These are phyloP conservation scores for Candida adriatica DNA, from an alignment of 805 yeast genomes.

Conservation along the genomic window DNA sequence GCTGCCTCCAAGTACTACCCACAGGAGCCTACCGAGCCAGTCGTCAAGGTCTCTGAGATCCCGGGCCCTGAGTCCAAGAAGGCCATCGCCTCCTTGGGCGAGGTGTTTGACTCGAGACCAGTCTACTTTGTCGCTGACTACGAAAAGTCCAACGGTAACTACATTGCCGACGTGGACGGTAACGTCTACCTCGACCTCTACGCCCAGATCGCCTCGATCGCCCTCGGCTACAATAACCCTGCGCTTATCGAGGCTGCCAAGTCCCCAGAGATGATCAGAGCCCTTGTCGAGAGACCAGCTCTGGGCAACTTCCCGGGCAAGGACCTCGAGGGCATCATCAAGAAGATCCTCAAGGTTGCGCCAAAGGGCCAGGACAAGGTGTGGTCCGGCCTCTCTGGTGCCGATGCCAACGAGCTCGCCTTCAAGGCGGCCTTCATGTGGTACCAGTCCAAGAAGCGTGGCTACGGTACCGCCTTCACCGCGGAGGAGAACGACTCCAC, in stretches of 20 bases:
- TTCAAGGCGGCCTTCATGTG: conserved; percentile 85
- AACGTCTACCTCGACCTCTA: conserved; percentile 68
- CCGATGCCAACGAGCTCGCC: conserved; percentile 82
- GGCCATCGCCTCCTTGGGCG: conserved; percentile 45
- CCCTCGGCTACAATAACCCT: conserved; percentile 84
- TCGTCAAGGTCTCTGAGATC: conserved; percentile 45
- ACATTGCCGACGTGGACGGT: conserved; percentile 76
- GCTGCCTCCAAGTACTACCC: conserved; percentile 61
- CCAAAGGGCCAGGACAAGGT: conserved; percentile 71
- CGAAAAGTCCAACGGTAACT: conserved; percentile 69
- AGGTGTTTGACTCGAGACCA: conserved; percentile 66
- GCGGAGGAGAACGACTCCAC: conserved; percentile 62
- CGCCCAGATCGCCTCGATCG: conserved; percentile 80
- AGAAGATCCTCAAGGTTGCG: conserved; percentile 49
- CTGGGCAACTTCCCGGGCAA: conserved; percentile 73
- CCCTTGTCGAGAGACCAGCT: conserved; percentile 79
- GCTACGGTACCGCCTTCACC: conserved; percentile 52
- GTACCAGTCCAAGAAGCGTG: conserved; percentile 65
- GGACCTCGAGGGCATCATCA: conserved; percentile 52
- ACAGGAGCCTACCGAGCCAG: conserved; percentile 70
- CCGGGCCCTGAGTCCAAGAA: conserved; percentile 73
- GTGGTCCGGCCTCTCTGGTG: conserved; percentile 80
- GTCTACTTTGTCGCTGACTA: conserved; percentile 74
- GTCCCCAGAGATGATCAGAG: conserved; percentile 63
- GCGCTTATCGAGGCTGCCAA: conserved; percentile 60